Evolutionary conservation across 1,284 basidiomycete genomes (phyloP), one percentile per base, ranked within the genome.

Genomic region (Austropuccinia psidii): DNA sequence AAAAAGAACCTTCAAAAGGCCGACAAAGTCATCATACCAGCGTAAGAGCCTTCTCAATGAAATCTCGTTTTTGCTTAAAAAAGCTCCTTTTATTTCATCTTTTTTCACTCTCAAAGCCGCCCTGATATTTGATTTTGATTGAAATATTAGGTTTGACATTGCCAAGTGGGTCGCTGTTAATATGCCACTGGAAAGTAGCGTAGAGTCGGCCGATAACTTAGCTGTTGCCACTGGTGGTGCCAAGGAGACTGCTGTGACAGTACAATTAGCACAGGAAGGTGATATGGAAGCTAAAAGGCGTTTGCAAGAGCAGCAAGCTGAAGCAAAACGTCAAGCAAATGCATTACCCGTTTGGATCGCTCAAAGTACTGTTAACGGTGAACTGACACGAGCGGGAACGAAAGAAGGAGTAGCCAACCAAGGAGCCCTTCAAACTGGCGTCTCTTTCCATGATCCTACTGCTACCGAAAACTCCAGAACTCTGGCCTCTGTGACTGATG

Each of bases 1-100:
- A 86, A 89, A 21, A 90, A 93, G 77, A 90, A 91, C 4, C 82
- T 99, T 77, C 88, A 91, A 78, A 88, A 88, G 80, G 90, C 91
- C 70, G 95, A 98, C 78, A 86, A 87, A n/a, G 90, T 93, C 85
- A 84, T 88, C 29, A 81, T 93, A 55, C 90, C 90, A 74, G 86
- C 86, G 70, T 73, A 27, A 73, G 70, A 21, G 9, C 61, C 7
- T 19, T 58, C 17, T 1, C 7, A 21, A 41, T 27, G 21, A 24
- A 27, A 4, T 24, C 6, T 41, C 13, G n/a, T 3, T 17, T 15
- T 24, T n/a, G n/a, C n/a, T n/a, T n/a, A n/a, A n/a, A n/a, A n/a
- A n/a, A n/a, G n/a, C n/a, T n/a, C n/a, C n/a, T n/a, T n/a, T n/a
- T 11, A 9, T 11, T 52, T 52, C 49, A n/a, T 13, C 49, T 8